Conservation (phyloP, 2,329 filamentous ascomycete species). For the Ascochyta rabiei region DNA sequence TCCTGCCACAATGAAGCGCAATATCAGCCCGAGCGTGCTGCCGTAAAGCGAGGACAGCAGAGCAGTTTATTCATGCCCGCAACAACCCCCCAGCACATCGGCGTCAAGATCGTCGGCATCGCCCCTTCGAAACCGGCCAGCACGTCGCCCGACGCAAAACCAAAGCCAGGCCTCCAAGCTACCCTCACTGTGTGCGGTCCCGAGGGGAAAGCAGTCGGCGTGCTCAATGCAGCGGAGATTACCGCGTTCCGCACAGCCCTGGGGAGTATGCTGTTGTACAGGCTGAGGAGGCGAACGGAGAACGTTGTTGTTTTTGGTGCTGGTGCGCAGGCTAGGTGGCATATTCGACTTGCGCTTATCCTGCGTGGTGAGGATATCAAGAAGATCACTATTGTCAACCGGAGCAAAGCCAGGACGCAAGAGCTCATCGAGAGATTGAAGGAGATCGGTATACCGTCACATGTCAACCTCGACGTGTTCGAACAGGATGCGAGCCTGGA, state of each 20-base stretch:
- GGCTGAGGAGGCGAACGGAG: constrained; percentile 21
- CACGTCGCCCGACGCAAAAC: constrained; percentile 24
- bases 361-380: constrained; percentile 43
- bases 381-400: constrained; percentile 35
- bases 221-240: constrained; percentile 74
- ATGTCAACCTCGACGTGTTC: background rate
- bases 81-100: constrained; percentile 66
- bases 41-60: constrained; percentile 49
- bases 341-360: constrained; percentile 54
- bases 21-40: constrained; percentile 53
- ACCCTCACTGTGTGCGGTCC: constrained; percentile 65
- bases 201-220: constrained; percentile 65
- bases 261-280: constrained; percentile 66
- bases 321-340: constrained; percentile 58
- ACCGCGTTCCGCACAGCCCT: constrained; percentile 83
- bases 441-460: background rate
- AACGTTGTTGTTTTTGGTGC: constrained; percentile 56
- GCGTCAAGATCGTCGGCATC: constrained; percentile 74
- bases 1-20: constrained; percentile 29
- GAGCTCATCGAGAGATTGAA: constrained; percentile 13
- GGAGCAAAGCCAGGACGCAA: constrained; percentile 16
- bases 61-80: constrained; percentile 79
- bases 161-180: constrained; percentile 59
- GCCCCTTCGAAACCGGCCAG: constrained; percentile 47
- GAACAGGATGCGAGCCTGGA: constrained; percentile 24